These are phyloP conservation scores for Tricholoma hemisulphureum DNA, from an alignment of 768 basidiomycete species.

Conservation along the genomic window DNA sequence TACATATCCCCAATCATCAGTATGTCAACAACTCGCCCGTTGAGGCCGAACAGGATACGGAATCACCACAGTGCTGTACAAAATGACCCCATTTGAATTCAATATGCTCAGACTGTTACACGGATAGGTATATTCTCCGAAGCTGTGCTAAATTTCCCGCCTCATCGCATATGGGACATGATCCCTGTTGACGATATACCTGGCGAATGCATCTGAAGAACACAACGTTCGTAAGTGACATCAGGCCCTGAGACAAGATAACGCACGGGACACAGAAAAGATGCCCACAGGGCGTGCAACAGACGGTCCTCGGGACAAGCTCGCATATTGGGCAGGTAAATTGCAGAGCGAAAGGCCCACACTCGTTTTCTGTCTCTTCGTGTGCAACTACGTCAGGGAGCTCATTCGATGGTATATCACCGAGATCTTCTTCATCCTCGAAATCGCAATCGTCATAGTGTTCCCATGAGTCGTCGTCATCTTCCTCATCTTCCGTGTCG, in stretches of 20 bases:
- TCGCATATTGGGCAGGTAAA: neutral
- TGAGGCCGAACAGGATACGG: no score
- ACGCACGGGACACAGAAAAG: neutral
- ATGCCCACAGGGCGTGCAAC: no score
- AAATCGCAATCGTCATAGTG: conserved; percentile 19
- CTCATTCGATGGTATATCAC: neutral
- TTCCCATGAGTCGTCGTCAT: conserved; percentile 25
- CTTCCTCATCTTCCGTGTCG: no score
- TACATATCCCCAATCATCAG: no score
- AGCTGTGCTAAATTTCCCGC: neutral
- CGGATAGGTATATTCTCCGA: neutral
- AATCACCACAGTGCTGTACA: no score
- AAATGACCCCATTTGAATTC: no score
- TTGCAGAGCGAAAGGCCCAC: neutral
- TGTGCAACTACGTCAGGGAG: no score
- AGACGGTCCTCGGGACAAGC: no score
- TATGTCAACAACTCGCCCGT: no score
- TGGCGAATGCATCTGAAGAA: neutral
- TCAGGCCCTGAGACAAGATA: neutral
- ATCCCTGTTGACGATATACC: neutral
- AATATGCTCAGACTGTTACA: no score
- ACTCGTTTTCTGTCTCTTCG: no score
- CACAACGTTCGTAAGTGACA: neutral
- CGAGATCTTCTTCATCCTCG: no score
- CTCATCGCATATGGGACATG: neutral